Evolutionary conservation across 2,329 filamentous ascomycete species (phyloP), one percentile per base, ranked within the genome.

Genomic region (Chaetomiaceae sp.): DNA sequence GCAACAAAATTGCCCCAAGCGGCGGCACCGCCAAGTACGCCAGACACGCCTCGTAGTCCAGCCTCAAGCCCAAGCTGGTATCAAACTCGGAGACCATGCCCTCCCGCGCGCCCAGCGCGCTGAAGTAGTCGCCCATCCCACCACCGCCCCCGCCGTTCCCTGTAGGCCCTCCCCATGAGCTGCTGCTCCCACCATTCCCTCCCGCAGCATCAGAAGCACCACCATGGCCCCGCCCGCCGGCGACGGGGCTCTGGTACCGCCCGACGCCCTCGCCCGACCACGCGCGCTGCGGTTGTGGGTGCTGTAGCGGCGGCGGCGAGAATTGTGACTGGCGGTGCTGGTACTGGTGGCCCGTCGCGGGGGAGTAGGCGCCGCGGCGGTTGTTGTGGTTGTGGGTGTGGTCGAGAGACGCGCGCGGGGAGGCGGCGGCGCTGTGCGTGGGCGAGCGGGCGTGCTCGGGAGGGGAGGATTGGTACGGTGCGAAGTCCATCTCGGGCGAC

Each of bases 381-480:
- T 66, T 72, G 42, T 66, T 11, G 45, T 33, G 68, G 42, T 17
- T 30, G 33, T 12, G n/a, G n/a, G n/a, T 68, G 65, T 73, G 65
- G 63, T 81, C 66, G 72, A 82, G 67, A 64, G 85, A 78, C 55
- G 73, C 66, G 55, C 71, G 79, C 18, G 78, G 77, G 22, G 76
- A 79, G 9, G 68, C 58, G 44, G 62, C 56, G 50, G 60, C 60
- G 54, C 69, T 68, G 46, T 65, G 69, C 10, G 82, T 76, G 42
- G 89, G 88, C 17, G 88, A 94, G 63, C 89, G 76, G 42, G 85
- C 81, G 60, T 84, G 77, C 70, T 97, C 90, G 9, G 93, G 93
- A 14, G 86, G 85, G 39, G 85, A 85, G 66, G 91, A 91, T 72
- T 97, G 93, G 70, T 97, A 98, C 30, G 93, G 93, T 37, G 93